Percentiles rank a stretch among this genome's conserved stretches.
phyloP scores from a whole-genome alignment of 768 basidiomycete genomes.

The Asterophora parasitica region DNA sequence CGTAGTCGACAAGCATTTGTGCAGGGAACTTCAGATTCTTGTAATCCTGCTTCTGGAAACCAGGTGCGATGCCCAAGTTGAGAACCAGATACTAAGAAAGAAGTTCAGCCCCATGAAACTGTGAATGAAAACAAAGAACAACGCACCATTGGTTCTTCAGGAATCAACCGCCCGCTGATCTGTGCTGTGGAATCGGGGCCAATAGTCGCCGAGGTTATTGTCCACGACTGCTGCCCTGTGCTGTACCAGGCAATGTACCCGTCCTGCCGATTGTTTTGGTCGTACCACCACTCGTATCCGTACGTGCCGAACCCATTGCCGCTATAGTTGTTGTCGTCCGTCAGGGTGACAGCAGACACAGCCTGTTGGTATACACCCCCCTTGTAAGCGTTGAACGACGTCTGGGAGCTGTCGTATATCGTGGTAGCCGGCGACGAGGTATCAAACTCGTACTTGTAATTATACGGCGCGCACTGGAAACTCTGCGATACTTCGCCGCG shows the following conservation, averaged over 20 bases:
- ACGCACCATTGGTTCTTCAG: conserved; percentile 92
- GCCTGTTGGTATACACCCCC: conserved; percentile 78
- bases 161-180: conserved; percentile 65
- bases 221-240: conserved; percentile 67
- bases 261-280: conserved; percentile 57
- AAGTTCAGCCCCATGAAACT: conserved; percentile 7
- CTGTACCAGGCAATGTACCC: conserved; percentile 86
- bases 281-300: conserved; percentile 78
- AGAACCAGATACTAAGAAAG: conserved; percentile 66
- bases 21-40: conserved; percentile 71
- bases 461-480: conserved; percentile 76
- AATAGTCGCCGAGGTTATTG: conserved; percentile 57
- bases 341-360: conserved; percentile 54
- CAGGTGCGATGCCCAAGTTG: conserved; percentile 77
- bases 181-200: conserved; percentile 55
- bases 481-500: conserved; percentile 75
- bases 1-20: conserved; percentile 83
- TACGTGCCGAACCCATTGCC: conserved; percentile 54
- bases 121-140: conserved; percentile 3
- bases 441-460: conserved; percentile 60
- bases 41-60: conserved; percentile 73
- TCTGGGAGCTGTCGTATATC: conserved; percentile 47
- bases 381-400: conserved; percentile 59
- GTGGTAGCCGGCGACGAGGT: conserved; percentile 46
- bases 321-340: conserved; percentile 53